These are phyloP conservation scores for Globisporangium lucens DNA, from an alignment of 352 stramenopile genomes.

Conservation along the genomic window DNA sequence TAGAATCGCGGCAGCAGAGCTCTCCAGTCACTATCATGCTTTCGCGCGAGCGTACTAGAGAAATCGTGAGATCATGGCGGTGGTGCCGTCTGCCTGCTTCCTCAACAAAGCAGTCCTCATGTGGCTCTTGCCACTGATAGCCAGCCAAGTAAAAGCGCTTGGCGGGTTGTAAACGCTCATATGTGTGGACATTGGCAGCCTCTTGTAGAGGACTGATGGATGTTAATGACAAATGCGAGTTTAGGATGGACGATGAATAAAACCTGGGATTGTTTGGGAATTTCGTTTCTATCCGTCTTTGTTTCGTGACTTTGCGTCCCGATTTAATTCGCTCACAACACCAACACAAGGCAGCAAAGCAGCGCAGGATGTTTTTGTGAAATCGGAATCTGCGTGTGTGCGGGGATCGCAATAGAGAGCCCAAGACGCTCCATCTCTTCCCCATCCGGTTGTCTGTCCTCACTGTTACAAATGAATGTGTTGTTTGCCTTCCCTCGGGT, in stretches of 20 bases:
- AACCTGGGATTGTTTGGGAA: not conserved
- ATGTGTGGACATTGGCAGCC: not conserved
- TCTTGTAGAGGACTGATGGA: constrained; percentile 4
- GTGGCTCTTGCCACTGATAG: not conserved
- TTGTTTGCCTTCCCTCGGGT: not conserved
- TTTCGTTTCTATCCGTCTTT: not conserved
- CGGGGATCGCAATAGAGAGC: not conserved
- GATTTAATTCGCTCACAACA: not conserved
- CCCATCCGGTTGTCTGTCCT: not conserved
- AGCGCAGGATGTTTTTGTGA: not conserved
- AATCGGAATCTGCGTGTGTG: not conserved
- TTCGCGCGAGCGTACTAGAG: not conserved
- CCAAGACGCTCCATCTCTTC: not conserved
- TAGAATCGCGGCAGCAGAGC: not conserved
- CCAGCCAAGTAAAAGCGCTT: not conserved
- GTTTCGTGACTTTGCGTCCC: not conserved
- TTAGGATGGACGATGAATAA: not conserved
- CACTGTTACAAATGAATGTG: not conserved
- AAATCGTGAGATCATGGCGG: constrained; percentile 2
- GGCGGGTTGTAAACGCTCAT: not conserved
- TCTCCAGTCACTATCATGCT: not conserved
- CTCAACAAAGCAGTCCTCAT: not conserved
- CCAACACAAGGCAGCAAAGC: not conserved
- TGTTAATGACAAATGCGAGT: not conserved
- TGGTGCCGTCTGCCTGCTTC: not conserved